These are phyloP conservation scores for Stemphylium lycopersici DNA, from an alignment of 2,329 filamentous ascomycete genomes.

Conservation along the genomic window DNA sequence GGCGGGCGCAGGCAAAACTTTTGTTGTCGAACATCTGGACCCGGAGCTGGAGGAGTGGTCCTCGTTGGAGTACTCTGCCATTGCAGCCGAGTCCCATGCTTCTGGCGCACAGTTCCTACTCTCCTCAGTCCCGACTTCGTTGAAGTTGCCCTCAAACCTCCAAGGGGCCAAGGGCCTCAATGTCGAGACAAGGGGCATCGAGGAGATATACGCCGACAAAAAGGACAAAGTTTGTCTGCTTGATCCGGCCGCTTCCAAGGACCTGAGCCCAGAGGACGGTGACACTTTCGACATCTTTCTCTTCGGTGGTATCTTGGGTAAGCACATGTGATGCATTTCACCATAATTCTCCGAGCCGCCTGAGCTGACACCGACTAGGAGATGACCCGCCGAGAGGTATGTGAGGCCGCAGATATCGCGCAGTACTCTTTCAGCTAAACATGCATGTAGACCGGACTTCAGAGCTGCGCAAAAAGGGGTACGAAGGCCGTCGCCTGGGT, in stretches of 20 bases:
- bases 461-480: conserved; percentile 94
- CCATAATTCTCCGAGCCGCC: neutral
- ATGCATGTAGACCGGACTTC: conserved; percentile 77
- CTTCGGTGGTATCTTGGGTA: conserved; percentile 95
- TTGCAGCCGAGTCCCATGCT: conserved; percentile 78
- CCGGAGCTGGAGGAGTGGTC: conserved; percentile 94
- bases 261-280: conserved; percentile 83
- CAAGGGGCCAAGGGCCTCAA: conserved; percentile 66
- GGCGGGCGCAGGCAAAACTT: conserved; percentile 65
- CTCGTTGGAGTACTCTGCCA: conserved; percentile 86
- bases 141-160: conserved; percentile 67
- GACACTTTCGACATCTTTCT: conserved; percentile 86
- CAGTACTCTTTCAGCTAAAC: conserved; percentile 25
- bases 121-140: conserved; percentile 74
- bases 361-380: conserved; percentile 59
- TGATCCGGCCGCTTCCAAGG: conserved; percentile 81
- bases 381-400: conserved; percentile 92
- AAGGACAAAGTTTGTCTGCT: conserved; percentile 85
- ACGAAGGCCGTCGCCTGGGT: conserved; percentile 82
- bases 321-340: conserved; percentile 26
- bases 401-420: conserved; percentile 30
- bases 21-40: conserved; percentile 96
- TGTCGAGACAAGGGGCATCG: conserved; percentile 78
- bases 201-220: conserved; percentile 75
- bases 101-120: conserved; percentile 75